Conservation (phyloP, 805 yeast species). For the Candida succiphila region DNA sequence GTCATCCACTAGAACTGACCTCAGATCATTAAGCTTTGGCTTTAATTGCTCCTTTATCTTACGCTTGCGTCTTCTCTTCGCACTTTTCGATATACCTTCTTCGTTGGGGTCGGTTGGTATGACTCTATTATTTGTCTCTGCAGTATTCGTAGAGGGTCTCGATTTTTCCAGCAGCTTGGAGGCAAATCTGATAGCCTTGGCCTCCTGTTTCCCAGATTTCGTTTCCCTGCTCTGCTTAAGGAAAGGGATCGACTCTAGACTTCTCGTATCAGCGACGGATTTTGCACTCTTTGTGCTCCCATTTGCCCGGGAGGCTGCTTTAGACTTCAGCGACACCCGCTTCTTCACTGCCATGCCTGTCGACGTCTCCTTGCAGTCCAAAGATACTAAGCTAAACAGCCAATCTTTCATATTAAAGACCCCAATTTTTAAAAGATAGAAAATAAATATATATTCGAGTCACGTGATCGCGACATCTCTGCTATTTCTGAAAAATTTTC, state of each 20-base stretch:
- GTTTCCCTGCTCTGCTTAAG: conserved; percentile 42
- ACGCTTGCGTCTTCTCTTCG: conserved; percentile 55
- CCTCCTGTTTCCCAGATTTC: conserved; percentile 43
- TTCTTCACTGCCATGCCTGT: conserved; percentile 33
- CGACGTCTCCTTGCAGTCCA: background rate
- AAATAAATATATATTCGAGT: background rate
- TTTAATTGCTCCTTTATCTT: conserved; percentile 50
- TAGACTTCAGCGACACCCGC: conserved; percentile 34
- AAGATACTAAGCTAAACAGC: too few relatives aligned
- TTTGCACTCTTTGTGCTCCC: conserved; percentile 14
- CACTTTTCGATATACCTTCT: conserved; percentile 53
- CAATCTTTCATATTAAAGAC: background rate
- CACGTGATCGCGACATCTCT: background rate
- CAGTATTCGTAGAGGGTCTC: conserved; percentile 23
- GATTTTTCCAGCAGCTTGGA: conserved; percentile 25
- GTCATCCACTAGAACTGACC: too few relatives aligned
- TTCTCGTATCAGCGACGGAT: conserved; percentile 14
- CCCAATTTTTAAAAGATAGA: background rate
- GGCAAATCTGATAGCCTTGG: conserved; percentile 9
- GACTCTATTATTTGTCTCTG: too few relatives aligned
- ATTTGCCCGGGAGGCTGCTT: conserved; percentile 15
- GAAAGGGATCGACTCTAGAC: too few relatives aligned
- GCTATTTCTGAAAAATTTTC: too few relatives aligned
- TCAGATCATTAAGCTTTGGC: conserved; percentile 60
- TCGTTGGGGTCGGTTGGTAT: conserved; percentile 21